Conservation (phyloP, 768 basidiomycete species). For the Boletellus sp. region DNA sequence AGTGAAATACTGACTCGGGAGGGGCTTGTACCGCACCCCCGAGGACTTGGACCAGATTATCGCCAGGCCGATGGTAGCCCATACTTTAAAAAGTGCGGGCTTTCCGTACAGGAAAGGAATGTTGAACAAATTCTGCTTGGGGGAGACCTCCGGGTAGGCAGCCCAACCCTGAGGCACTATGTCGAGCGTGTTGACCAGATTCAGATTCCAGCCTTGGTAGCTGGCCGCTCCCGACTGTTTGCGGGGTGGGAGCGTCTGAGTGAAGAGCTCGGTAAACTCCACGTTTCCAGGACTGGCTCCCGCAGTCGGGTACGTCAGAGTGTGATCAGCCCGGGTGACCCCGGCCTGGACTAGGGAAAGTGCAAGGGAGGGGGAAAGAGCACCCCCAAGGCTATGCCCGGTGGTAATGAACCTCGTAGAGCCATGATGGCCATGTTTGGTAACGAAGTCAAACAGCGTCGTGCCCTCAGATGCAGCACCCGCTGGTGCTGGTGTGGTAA, state of each 20-base stretch:
- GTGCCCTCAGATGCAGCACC: background rate
- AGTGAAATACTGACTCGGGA: constrained; percentile 6
- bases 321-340: background rate
- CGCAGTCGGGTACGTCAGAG: constrained; percentile 1
- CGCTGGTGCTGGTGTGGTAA: background rate
- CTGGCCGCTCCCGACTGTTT: background rate
- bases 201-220: constrained; percentile 18
- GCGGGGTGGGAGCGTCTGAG: background rate
- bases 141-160: background rate
- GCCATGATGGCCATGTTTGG: background rate
- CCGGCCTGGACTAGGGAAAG: constrained; percentile 6
- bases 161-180: constrained; percentile 16
- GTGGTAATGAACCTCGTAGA: constrained; percentile 2
- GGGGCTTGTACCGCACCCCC: constrained; percentile 2
- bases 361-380: constrained; percentile 12
- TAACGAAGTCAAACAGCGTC: constrained; percentile 9
- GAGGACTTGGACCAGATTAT: background rate
- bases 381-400: constrained; percentile 13
- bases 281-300: constrained; percentile 5
- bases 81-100: background rate
- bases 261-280: background rate
- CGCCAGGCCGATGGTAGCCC: background rate
- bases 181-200: constrained; percentile 16
- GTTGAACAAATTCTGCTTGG: constrained; percentile 11
- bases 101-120: constrained; percentile 10